Conservation (phyloP, 2,329 filamentous ascomycete genomes). For the Claviceps capensis region DNA sequence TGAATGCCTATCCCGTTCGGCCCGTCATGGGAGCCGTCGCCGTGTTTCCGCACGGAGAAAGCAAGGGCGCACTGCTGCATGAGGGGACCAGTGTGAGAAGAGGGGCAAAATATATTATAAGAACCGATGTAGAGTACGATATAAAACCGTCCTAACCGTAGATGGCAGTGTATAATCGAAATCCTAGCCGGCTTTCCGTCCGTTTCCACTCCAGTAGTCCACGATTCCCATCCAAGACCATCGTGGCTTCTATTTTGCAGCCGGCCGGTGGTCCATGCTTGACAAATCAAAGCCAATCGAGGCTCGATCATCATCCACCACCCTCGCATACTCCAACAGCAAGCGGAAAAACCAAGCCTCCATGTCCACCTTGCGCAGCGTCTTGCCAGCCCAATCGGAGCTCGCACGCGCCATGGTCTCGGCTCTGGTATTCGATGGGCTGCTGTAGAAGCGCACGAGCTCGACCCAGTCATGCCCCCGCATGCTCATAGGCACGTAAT, state of each 20-base stretch:
- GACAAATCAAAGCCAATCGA: constrained; percentile 37
- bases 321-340: constrained; percentile 52
- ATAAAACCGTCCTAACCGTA: constrained; percentile 24
- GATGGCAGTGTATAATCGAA: neutral
- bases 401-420: constrained; percentile 47
- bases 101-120: constrained; percentile 54
- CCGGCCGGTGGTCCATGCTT: constrained; percentile 3
- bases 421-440: neutral
- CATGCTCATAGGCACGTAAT: constrained; percentile 76
- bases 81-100: constrained; percentile 58
- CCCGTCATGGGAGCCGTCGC: constrained; percentile 56
- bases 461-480: constrained; percentile 81
- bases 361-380: constrained; percentile 57
- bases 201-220: too few species aligned
- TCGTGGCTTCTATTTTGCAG: too few species aligned
- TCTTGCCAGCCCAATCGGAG: constrained; percentile 57
- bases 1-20: constrained; percentile 56
- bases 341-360: constrained; percentile 57
- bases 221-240: too few species aligned
- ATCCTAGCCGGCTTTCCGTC: too few species aligned
- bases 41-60: constrained; percentile 57
- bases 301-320: constrained; percentile 49
- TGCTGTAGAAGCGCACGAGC: constrained; percentile 56
- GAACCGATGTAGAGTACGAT: constrained; percentile 60
- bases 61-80: constrained; percentile 49